Evolutionary conservation across 2,329 filamentous ascomycete species (phyloP).

Genomic region (Paraphaeosphaeria minitans): DNA sequence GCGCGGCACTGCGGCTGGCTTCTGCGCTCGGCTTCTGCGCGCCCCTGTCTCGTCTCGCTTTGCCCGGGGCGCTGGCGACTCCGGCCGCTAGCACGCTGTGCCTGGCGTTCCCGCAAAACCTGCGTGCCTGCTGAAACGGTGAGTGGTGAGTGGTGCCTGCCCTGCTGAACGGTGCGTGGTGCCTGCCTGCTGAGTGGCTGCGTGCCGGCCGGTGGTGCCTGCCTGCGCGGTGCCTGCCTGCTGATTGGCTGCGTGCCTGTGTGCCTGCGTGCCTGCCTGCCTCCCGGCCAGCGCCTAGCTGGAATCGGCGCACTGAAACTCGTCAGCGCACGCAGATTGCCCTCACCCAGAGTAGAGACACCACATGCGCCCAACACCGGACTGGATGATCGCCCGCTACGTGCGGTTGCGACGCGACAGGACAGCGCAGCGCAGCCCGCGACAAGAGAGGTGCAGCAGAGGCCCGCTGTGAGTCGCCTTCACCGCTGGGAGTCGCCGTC

Average conservation of each 20-base stretch:
- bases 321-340: constrained; percentile 4
- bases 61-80: constrained; percentile 7
- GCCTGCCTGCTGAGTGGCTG: constrained; percentile 28
- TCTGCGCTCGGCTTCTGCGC: background rate
- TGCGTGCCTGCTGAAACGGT: no score
- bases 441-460: background rate
- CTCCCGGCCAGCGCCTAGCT: constrained; percentile 19
- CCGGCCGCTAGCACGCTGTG: constrained; percentile 17
- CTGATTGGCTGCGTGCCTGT: constrained; percentile 25
- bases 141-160: no score
- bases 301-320: constrained; percentile 36
- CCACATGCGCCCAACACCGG: background rate
- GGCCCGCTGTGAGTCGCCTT: background rate
- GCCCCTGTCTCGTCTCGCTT: background rate
- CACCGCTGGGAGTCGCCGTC: no score
- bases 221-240: no score
- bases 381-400: background rate
- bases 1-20: background rate
- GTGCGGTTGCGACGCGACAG: background rate
- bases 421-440: background rate
- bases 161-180: no score
- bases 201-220: constrained; percentile 13
- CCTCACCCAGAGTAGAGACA: background rate
- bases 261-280: constrained; percentile 10
- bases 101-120: constrained; percentile 37